phyloP scores from a whole-genome alignment of 179 eudicot genomes.

The Amaranthus tricolor region DNA sequence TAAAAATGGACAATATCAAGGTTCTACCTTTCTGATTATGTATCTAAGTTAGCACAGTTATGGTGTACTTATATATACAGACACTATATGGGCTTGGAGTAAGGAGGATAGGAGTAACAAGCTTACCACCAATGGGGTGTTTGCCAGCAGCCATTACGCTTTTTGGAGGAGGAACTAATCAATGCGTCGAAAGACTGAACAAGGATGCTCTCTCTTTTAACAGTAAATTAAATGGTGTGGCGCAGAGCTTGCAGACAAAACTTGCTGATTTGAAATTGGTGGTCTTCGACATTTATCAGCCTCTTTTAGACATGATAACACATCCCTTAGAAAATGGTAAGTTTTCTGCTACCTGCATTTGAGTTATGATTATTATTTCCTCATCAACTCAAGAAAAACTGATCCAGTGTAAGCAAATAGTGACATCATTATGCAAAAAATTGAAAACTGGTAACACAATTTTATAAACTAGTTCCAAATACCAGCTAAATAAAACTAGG shows the following conservation, averaged over 20 bases:
- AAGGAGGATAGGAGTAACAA: constrained; percentile 72
- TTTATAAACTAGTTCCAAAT: background rate
- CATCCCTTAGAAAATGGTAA: constrained; percentile 64
- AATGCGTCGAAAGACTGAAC: constrained; percentile 62
- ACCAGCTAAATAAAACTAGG: too few species aligned
- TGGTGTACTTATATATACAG: constrained; percentile 29
- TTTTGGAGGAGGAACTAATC: constrained; percentile 61
- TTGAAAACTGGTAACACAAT: background rate
- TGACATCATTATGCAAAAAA: background rate
- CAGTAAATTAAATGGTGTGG: constrained; percentile 59
- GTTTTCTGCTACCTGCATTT: constrained; percentile 17
- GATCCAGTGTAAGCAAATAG: background rate
- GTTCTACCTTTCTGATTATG: background rate
- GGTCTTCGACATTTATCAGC: constrained; percentile 68
- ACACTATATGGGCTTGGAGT: constrained; percentile 63
- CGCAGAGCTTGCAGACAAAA: constrained; percentile 44
- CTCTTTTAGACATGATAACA: constrained; percentile 59
- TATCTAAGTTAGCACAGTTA: background rate
- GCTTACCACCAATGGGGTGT: constrained; percentile 88
- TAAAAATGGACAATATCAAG: too few species aligned
- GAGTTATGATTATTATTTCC: background rate
- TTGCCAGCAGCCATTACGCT: constrained; percentile 76
- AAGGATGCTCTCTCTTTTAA: constrained; percentile 60
- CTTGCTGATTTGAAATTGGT: constrained; percentile 58
- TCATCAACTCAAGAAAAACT: background rate